Evolutionary conservation across 441 rosid species (phyloP).

Genomic region (Sinapis alba): DNA sequence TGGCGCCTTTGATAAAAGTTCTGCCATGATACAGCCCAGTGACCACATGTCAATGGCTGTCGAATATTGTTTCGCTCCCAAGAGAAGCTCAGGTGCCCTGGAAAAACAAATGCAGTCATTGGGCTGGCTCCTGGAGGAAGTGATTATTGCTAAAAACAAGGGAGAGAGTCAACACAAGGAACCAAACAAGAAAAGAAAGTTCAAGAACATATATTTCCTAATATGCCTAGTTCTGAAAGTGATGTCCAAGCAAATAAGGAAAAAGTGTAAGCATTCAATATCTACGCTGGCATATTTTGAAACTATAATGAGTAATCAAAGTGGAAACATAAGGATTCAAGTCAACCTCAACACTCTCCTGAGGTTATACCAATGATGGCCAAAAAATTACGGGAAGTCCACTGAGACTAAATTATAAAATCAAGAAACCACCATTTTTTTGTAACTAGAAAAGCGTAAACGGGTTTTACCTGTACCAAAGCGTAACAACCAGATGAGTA

Average conservation of each 20-base stretch:
- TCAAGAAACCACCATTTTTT: constrained; percentile 4
- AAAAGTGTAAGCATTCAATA: neutral
- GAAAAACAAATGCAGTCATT: constrained; percentile 40
- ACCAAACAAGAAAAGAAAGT: constrained; percentile 19
- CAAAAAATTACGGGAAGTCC: neutral
- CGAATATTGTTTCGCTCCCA: constrained; percentile 94
- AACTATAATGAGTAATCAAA: constrained; percentile 1
- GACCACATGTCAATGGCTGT: constrained; percentile 99
- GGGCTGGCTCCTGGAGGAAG: constrained; percentile 23
- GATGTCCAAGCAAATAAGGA: neutral
- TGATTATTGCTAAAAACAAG: constrained; percentile 30
- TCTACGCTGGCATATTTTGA: constrained; percentile 1
- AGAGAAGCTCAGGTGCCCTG: constrained; percentile 99
- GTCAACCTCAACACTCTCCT: constrained; percentile 1
- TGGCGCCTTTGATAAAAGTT: constrained; percentile 82
- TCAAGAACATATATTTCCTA: constrained; percentile 3
- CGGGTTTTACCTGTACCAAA: constrained; percentile 94
- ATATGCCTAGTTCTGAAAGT: neutral
- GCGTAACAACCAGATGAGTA: constrained; percentile 98
- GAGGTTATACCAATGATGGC: constrained; percentile 5
- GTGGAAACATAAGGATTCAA: constrained; percentile 4
- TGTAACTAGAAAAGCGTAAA: constrained; percentile 12
- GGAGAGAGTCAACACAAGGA: constrained; percentile 21
- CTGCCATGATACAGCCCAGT: constrained; percentile 98
- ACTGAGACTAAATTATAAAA: constrained; percentile 3